Conservation (phyloP, 2,329 filamentous ascomycete species). For the Myriosclerotinia scirpicola region DNA sequence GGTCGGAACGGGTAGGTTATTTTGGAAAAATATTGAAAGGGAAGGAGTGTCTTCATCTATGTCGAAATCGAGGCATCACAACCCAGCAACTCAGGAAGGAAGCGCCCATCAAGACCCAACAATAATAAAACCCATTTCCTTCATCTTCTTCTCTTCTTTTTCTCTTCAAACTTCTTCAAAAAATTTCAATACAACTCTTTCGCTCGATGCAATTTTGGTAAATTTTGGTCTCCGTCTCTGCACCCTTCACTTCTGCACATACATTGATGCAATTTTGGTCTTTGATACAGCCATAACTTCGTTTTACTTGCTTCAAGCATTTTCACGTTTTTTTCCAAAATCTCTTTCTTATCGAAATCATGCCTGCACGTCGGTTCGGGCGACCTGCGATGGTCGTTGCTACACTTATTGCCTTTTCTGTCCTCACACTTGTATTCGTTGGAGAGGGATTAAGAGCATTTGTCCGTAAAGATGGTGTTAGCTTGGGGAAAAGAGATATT, state of each 20-base stretch:
- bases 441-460: constrained; percentile 34
- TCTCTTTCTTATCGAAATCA: constrained; percentile 24
- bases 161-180: constrained; percentile 14
- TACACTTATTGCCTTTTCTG: constrained; percentile 31
- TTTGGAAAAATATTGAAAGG: not conserved
- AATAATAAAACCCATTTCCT: constrained; percentile 17
- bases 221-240: constrained; percentile 24
- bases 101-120: not conserved
- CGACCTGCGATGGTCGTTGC: constrained; percentile 26
- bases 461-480: constrained; percentile 17
- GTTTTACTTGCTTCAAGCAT: constrained; percentile 24
- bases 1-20: not conserved
- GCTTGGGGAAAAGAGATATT: constrained; percentile 19
- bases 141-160: constrained; percentile 11
- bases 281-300: constrained; percentile 23
- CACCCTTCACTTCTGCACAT: constrained; percentile 24
- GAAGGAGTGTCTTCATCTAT: constrained; percentile 1
- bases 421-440: constrained; percentile 33
- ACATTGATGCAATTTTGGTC: constrained; percentile 25
- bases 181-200: constrained; percentile 18
- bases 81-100: constrained; percentile 22
- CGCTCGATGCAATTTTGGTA: constrained; percentile 24
- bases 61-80: not conserved
- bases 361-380: constrained; percentile 32
- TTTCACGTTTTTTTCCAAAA: constrained; percentile 16